A percentile compares a stretch with the other conserved stretches of the same genome.
Evolutionary conservation across 2,329 filamentous ascomycete species (phyloP).

Genomic region (Claviceps digitariae): DNA sequence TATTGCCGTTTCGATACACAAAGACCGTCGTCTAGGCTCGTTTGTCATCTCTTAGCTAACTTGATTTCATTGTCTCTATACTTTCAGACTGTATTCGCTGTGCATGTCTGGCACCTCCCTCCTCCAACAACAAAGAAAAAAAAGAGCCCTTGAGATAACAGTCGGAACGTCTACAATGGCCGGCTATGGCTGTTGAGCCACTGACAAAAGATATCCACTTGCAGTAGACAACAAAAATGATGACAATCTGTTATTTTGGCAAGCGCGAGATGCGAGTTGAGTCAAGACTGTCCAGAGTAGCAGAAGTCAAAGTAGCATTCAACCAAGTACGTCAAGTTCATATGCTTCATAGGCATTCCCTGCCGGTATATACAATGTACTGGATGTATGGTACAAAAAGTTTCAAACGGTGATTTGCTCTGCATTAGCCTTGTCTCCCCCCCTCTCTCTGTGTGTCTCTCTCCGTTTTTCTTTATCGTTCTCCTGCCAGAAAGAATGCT

Average conservation of each 20-base stretch:
- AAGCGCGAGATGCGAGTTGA: no score
- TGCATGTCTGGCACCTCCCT: no score
- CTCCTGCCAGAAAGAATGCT: no score
- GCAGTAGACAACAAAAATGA: no score
- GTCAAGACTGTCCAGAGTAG: background rate
- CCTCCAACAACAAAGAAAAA: no score
- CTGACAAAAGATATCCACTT: no score
- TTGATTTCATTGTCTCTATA: conserved; percentile 23
- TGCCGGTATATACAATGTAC: background rate
- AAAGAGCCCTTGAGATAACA: no score
- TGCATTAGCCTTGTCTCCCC: background rate
- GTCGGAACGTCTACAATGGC: no score
- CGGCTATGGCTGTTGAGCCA: no score
- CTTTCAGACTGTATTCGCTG: background rate
- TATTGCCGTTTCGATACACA: conserved; percentile 18
- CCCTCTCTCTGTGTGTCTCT: background rate
- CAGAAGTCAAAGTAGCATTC: background rate
- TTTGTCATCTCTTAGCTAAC: conserved; percentile 26
- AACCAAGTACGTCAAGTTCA: conserved; percentile 1
- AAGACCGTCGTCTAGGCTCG: conserved; percentile 17
- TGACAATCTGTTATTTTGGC: no score
- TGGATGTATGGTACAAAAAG: background rate
- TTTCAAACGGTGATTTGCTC: background rate
- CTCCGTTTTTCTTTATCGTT: no score
- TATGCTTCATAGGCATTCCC: background rate